phyloP scores from a whole-genome alignment of 352 stramenopile species.

The Phytophthora cactorum region DNA sequence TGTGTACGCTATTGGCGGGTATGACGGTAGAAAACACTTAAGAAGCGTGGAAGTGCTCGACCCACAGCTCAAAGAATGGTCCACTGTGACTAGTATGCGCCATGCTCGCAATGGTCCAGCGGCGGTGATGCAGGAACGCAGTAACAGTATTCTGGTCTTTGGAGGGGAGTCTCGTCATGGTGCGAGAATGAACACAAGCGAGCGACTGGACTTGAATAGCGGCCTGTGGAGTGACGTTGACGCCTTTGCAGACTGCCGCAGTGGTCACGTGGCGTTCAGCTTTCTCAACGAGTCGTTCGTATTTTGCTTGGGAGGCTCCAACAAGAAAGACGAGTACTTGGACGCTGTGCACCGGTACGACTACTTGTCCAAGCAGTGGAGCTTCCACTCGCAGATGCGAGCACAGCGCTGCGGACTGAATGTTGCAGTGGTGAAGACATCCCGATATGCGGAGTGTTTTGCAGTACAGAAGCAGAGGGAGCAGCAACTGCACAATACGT shows the following conservation, averaged over 20 bases:
- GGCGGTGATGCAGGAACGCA: conserved; percentile 49
- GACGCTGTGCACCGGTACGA: conserved; percentile 75
- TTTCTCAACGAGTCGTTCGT: conserved; percentile 72
- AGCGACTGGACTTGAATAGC: conserved; percentile 51
- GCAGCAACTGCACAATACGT: conserved; percentile 16
- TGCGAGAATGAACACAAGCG: conserved; percentile 67
- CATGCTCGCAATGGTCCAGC: conserved; percentile 69
- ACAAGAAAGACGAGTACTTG: conserved; percentile 81
- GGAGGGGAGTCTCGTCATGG: conserved; percentile 73
- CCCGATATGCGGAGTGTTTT: conserved; percentile 50
- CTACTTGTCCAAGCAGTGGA: conserved; percentile 67
- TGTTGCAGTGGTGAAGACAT: conserved; percentile 56
- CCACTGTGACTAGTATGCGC: conserved; percentile 51
- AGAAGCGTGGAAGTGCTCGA: conserved; percentile 75
- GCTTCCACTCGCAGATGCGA: conserved; percentile 62
- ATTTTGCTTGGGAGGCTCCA: conserved; percentile 76
- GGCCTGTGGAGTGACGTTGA: conserved; percentile 58
- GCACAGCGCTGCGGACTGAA: conserved; percentile 70
- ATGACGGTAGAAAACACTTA: conserved; percentile 69
- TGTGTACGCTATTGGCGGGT: conserved; percentile 74
- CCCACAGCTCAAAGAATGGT: conserved; percentile 54
- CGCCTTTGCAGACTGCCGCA: conserved; percentile 65
- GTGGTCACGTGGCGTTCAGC: conserved; percentile 65
- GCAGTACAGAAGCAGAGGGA: conserved; percentile 31
- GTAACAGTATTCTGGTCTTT: conserved; percentile 67